Evolutionary conservation across 2,329 filamentous ascomycete genomes (phyloP), one percentile per base, ranked within the genome.

Genomic region (Fusarium albosuccineum): DNA sequence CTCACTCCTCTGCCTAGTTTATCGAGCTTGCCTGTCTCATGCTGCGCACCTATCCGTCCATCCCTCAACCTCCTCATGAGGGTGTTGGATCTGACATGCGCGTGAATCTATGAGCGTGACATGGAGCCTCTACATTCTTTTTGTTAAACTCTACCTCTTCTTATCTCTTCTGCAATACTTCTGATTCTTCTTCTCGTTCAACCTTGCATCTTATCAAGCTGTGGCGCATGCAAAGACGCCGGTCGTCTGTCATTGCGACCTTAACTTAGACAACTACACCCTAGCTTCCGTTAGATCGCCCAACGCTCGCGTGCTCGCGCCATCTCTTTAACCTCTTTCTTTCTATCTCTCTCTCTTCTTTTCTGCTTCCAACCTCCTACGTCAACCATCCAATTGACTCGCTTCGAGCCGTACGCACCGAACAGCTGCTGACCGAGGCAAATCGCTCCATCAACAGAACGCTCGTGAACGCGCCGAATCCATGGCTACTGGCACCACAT

Each of bases 391-490:
- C 29, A 48, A 33, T 48, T 16, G 30, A 33, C 17, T 4, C 29
- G 44, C 34, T 22, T 33, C 44, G 27, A 37, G 26, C 22, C n/a
- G 17, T 39, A 10, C 14, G 37, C 36, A 16, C n/a, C n/a, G 30
- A 41, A 26, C 27, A 22, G 42, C 8, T 22, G 52, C 61, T 74
- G 37, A 72, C 49, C 22, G 39, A 9, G 37, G 17, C 44, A 42
- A 33, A 40, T 41, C 48, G 41, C 36, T 10, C 5, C 40, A 17
- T n/a, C 9, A 4, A 57, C 57, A 84, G 82, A 79, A 71, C 64
- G 82, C 78, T 40, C 79, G 79, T 70, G 76, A 79, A 68, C 82
- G 82, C 53, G 81, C 81, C 70, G 74, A 80, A 68, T 76, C 73
- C 44, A 82, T 83, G 77, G 75, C 73, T 44, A 49, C 70, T 53